phyloP scores from a whole-genome alignment of 2,329 filamentous ascomycete genomes.

The Aspergillus sp. region DNA sequence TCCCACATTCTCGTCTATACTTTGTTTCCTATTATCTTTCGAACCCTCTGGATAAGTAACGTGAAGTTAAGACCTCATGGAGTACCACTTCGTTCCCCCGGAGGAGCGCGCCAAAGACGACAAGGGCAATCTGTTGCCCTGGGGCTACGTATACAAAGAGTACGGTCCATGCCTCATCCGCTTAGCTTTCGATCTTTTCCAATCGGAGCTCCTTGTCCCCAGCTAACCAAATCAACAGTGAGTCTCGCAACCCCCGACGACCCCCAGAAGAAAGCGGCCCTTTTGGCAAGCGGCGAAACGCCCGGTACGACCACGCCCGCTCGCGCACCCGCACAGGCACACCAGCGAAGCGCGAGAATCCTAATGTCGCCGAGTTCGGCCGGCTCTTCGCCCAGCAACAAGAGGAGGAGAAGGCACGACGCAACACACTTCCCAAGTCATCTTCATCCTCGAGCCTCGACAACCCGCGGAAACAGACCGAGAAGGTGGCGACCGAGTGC shows the following conservation, averaged over 20 bases:
- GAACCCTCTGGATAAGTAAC: neutral
- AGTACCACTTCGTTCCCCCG: conserved; percentile 64
- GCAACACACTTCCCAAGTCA: conserved; percentile 36
- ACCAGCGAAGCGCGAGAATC: conserved; percentile 57
- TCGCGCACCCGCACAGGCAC: conserved; percentile 59
- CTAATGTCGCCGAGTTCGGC: conserved; percentile 47
- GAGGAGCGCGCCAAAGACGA: conserved; percentile 60
- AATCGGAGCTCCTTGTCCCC: too few species aligned
- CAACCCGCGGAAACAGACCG: conserved; percentile 35
- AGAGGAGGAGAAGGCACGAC: conserved; percentile 37
- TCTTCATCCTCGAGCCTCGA: conserved; percentile 41
- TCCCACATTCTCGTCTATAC: neutral
- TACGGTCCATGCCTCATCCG: conserved; percentile 27
- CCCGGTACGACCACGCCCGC: conserved; percentile 41
- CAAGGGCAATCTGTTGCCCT: conserved; percentile 59
- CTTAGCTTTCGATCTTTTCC: too few species aligned
- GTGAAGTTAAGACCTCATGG: conserved; percentile 42
- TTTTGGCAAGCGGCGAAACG: conserved; percentile 55
- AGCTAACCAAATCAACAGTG: conserved; percentile 31
- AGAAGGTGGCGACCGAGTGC: conserved; percentile 68
- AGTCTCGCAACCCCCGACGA: conserved; percentile 50
- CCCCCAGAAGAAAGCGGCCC: conserved; percentile 60
- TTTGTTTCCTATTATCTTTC: neutral
- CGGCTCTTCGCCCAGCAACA: conserved; percentile 45
- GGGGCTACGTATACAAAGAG: conserved; percentile 62